Conservation (phyloP, 495 filamentous ascomycete species). For the Tuber calosporum region DNA sequence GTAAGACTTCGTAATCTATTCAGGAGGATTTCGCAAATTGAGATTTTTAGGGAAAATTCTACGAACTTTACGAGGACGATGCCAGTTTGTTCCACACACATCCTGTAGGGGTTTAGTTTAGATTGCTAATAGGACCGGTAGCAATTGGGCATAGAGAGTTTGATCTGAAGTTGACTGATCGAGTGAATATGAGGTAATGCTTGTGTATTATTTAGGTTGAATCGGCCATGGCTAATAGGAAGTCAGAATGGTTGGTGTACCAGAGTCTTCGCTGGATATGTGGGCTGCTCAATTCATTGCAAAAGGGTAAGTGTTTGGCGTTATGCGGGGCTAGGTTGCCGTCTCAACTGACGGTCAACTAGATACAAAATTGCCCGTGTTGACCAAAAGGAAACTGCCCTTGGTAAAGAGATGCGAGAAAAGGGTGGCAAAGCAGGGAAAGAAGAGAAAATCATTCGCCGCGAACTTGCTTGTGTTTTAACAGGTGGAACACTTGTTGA, state of each 20-base stretch:
- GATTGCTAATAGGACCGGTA: background rate
- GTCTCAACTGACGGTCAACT: background rate
- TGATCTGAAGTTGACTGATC: conserved; percentile 93
- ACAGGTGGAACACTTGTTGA: conserved; percentile 92
- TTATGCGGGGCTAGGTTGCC: background rate
- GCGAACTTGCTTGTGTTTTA: conserved; percentile 84
- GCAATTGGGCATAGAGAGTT: conserved; percentile 92
- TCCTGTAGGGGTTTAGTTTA: background rate
- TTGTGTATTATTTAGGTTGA: conserved; percentile 39
- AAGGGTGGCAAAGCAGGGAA: conserved; percentile 52
- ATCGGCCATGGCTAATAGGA: conserved; percentile 69
- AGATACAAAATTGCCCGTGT: conserved; percentile 87
- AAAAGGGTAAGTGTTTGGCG: conserved; percentile 25
- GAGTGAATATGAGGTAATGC: conserved; percentile 81
- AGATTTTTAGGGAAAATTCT: conserved; percentile 72
- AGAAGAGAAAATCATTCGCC: conserved; percentile 81
- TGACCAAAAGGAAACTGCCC: conserved; percentile 88
- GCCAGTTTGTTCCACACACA: conserved; percentile 48
- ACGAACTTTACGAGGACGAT: conserved; percentile 97
- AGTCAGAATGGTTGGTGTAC: conserved; percentile 72
- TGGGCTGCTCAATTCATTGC: conserved; percentile 41
- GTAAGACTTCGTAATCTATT: background rate
- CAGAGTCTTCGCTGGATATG: conserved; percentile 84
- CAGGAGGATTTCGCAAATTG: background rate
- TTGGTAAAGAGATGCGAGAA: conserved; percentile 98